Evolutionary conservation across 768 basidiomycete genomes (phyloP), one percentile per base, ranked within the genome.

Genomic region (Lentinula aciculospora): DNA sequence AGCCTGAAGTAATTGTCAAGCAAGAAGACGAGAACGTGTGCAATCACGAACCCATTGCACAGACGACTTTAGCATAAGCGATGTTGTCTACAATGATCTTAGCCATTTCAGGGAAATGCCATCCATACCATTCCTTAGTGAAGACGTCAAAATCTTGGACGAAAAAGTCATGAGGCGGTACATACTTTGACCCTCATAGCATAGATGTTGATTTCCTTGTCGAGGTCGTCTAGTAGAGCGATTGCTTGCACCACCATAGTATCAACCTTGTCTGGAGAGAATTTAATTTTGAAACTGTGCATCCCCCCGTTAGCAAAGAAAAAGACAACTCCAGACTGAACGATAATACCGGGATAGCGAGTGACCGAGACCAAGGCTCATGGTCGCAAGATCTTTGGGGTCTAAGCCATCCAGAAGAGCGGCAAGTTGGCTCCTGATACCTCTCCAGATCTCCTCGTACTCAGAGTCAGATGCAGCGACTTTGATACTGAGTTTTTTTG

Each of bases 191-290:
- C 93, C 67, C 97, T 85, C 97, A 99, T 99, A 13, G 95, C 84
- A 69, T 99, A 99, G 54, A 98, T 97, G 76, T 99, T 99, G 70
- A 98, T 91, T 75, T 98, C 97, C 76, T 99, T 99, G 86, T 99
- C 97, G 23, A 99, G 80, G 69, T 99, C 97, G 66, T 99, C 97
- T 55, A 99, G 82, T 27, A 99, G 80, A 6, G 95, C 96, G 67
- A 99, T 98, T 6, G 97, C 97, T 74, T 99, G 97, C 17, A 98
- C 90, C 58, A 99, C 90, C 97, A 99, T 99, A 7, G 95, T 98
- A 69, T 99, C 97, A 47, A 99, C 95, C 75, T 98, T 98, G 77
- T 98, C 97, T 6, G 97, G 96, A 7, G 97, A 98, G 74, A 99
- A 98, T 75, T 99, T 99, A 65, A 99, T 82, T 80, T 98, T 99